These are phyloP conservation scores for Penicillium manginii DNA, from an alignment of 495 filamentous ascomycete species.

Conservation along the genomic window DNA sequence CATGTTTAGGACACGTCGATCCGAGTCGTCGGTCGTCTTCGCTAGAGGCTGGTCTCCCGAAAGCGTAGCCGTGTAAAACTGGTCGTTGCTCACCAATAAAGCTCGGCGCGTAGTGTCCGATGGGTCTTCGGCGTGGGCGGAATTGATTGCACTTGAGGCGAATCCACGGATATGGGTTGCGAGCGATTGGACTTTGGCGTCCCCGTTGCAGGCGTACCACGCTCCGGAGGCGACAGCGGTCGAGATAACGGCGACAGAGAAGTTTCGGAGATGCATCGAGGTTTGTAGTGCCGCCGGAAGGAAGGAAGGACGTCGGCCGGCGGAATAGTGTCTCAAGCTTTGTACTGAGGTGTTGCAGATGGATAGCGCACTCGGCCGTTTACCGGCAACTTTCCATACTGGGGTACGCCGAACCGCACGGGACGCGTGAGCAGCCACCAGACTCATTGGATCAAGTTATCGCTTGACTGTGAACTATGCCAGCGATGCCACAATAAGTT, in stretches of 20 bases:
- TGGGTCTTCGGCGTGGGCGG: constrained; percentile 35
- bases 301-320: constrained; percentile 40
- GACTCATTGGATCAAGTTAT: constrained; percentile 58
- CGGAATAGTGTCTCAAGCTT: constrained; percentile 47
- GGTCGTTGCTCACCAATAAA: constrained; percentile 79
- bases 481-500: constrained; percentile 17
- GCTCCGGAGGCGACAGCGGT: constrained; percentile 66
- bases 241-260: constrained; percentile 64
- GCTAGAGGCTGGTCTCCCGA: constrained; percentile 81
- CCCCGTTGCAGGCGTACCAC: constrained; percentile 64
- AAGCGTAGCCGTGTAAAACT: constrained; percentile 80
- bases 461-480: background rate
- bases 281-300: constrained; percentile 47
- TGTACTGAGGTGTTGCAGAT: constrained; percentile 51
- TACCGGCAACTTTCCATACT: constrained; percentile 56
- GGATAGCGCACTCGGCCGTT: constrained; percentile 46
- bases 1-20: constrained; percentile 88
- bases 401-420: constrained; percentile 63
- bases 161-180: constrained; percentile 33
- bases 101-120: constrained; percentile 41
- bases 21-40: constrained; percentile 81
- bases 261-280: constrained; percentile 67
- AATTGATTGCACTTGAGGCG: constrained; percentile 34
- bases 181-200: constrained; percentile 29
- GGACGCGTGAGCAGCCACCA: constrained; percentile 62